These are phyloP conservation scores for Yamadazyma diddensiae DNA, from an alignment of 1,139 yeast species.

Conservation along the genomic window DNA sequence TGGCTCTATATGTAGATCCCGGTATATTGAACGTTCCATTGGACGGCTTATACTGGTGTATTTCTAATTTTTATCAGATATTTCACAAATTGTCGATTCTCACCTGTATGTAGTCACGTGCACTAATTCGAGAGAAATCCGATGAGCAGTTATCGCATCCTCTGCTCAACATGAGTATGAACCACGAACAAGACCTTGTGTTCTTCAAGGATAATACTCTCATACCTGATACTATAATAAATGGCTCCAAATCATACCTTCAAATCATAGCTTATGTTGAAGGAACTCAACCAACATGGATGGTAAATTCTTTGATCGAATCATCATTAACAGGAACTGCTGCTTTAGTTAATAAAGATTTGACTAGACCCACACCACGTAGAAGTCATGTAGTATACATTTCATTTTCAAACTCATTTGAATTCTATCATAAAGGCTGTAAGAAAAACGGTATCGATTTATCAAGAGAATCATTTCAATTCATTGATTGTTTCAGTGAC, in stretches of 20 bases:
- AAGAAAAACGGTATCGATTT: slow-evolving; percentile 46
- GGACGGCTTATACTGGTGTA: no score
- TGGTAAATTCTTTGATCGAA: slow-evolving; percentile 48
- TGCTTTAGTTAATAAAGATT: slow-evolving; percentile 32
- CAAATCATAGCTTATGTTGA: slow-evolving; percentile 53
- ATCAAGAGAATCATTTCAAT: slow-evolving; percentile 29
- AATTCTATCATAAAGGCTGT: slow-evolving; percentile 34
- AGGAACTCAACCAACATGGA: slow-evolving; percentile 71
- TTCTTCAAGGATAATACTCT: slow-evolving; percentile 55
- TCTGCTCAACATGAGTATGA: slow-evolving; percentile 1
- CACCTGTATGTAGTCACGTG: no score
- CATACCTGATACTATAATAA: slow-evolving; percentile 26
- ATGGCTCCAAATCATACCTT: slow-evolving; percentile 23
- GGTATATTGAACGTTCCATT: no score
- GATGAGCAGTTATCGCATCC: no score
- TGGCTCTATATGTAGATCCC: no score
- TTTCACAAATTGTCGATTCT: no score
- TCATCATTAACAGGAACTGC: slow-evolving; percentile 43
- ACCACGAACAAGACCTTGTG: slow-evolving; percentile 57
- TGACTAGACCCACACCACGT: slow-evolving; percentile 17
- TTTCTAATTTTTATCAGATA: no score
- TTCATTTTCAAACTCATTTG: slow-evolving; percentile 42
- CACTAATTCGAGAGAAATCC: no score
- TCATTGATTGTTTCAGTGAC: slow-evolving; percentile 43
- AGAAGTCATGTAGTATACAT: slow-evolving; percentile 36